Evolutionary conservation across 306 rosid species (phyloP).

Genomic region (Senna siamea): DNA sequence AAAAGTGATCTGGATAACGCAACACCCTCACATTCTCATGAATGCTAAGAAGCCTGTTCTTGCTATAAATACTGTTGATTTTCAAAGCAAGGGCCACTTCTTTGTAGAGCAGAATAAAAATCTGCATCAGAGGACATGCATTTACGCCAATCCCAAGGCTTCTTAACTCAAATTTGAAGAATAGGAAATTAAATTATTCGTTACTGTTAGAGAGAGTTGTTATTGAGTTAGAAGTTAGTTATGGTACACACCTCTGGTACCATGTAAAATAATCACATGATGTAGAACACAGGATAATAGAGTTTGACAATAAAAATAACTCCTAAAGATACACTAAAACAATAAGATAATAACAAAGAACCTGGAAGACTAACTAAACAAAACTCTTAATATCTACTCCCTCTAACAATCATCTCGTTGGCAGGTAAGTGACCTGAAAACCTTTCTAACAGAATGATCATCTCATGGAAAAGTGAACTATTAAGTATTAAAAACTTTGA

Average conservation of each 20-base stretch:
- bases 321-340: neutral
- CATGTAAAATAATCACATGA: too few species aligned
- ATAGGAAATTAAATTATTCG: constrained; percentile 1
- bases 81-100: constrained; percentile 98
- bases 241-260: too few species aligned
- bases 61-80: constrained; percentile 95
- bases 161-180: constrained; percentile 8
- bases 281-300: too few species aligned
- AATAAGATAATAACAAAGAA: neutral
- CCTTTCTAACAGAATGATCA: constrained; percentile 32
- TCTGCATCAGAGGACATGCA: constrained; percentile 53
- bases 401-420: constrained; percentile 1
- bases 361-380: neutral
- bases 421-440: constrained; percentile 33
- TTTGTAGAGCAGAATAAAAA: constrained; percentile 94
- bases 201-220: too few species aligned
- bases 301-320: neutral
- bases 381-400: neutral
- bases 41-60: constrained; percentile 84
- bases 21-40: constrained; percentile 98
- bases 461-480: constrained; percentile 41
- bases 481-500: constrained; percentile 27
- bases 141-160: constrained; percentile 20
- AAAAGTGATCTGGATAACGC: constrained; percentile 97
- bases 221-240: too few species aligned